phyloP scores from a whole-genome alignment of 2,329 filamentous ascomycete species.

The Fusarium sp. region DNA sequence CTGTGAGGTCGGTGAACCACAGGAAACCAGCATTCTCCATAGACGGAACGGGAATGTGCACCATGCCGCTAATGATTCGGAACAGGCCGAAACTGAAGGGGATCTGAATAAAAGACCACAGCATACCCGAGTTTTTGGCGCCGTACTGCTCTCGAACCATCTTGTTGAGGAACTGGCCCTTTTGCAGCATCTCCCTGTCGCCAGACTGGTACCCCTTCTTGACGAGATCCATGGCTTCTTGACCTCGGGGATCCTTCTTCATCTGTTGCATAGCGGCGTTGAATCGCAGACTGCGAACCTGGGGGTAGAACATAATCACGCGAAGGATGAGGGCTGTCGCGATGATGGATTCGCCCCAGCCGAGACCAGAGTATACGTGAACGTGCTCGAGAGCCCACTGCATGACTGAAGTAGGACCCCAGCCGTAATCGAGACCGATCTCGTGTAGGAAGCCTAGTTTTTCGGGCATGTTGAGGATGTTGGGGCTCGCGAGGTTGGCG shows the following conservation, averaged over 20 bases:
- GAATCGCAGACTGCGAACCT: constrained; percentile 50
- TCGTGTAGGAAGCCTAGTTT: constrained; percentile 84
- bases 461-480: constrained; percentile 74
- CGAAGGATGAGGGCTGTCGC: constrained; percentile 75
- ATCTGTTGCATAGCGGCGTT: constrained; percentile 71
- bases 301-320: constrained; percentile 72
- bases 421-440: constrained; percentile 89
- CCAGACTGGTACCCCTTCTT: constrained; percentile 53
- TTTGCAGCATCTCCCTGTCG: constrained; percentile 58
- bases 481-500: constrained; percentile 52
- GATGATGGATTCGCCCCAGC: constrained; percentile 85
- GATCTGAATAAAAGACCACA: constrained; percentile 59
- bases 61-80: constrained; percentile 80
- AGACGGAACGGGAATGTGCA: constrained; percentile 81
- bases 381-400: constrained; percentile 85
- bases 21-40: constrained; percentile 76
- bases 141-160: constrained; percentile 53
- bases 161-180: constrained; percentile 50
- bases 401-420: constrained; percentile 78
- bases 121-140: constrained; percentile 48
- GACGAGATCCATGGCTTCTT: constrained; percentile 62
- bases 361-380: constrained; percentile 79
- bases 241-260: constrained; percentile 64
- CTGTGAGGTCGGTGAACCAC: constrained; percentile 85
- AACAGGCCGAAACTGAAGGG: constrained; percentile 86